phyloP scores from a whole-genome alignment of 2,329 filamentous ascomycete genomes.

The Diaporthe capsici region DNA sequence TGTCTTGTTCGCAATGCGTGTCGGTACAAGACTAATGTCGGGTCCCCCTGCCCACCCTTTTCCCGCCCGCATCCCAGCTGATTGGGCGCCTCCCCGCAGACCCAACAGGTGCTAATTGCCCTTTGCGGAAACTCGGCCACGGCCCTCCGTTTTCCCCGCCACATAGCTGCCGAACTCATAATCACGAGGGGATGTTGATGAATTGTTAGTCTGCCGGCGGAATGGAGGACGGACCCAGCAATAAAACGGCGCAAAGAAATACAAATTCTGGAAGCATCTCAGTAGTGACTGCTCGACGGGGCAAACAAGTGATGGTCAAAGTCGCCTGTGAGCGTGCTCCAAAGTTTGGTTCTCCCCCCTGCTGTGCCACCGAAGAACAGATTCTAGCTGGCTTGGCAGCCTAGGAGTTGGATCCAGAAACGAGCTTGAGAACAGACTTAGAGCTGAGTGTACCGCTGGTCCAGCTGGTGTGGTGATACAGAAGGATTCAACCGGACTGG shows the following conservation, averaged over 20 bases:
- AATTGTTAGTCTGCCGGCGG: not conserved
- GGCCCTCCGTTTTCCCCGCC: conserved; percentile 23
- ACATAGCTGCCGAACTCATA: not conserved
- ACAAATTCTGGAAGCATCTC: not conserved
- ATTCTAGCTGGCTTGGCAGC: conserved; percentile 19
- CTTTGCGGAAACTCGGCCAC: conserved; percentile 19
- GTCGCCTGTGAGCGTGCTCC: not conserved
- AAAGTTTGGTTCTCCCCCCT: conserved; percentile 16
- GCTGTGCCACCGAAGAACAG: conserved; percentile 22
- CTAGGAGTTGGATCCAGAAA: not conserved
- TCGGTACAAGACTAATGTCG: conserved; percentile 8
- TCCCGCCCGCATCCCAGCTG: not conserved
- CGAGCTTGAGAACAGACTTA: not conserved
- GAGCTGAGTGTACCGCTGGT: not conserved
- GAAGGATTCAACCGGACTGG: conserved; percentile 18
- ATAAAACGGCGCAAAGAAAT: not conserved
- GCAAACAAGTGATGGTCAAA: not conserved
- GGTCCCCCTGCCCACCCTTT: not conserved
- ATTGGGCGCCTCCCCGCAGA: conserved; percentile 24
- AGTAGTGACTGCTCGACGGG: not conserved
- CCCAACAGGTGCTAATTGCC: conserved; percentile 11
- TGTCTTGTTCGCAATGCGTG: conserved; percentile 1
- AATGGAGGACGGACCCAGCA: not conserved
- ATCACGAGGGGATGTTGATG: not conserved
- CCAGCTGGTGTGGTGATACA: conserved; percentile 2